phyloP scores from a whole-genome alignment of 176 grass and related monocot species.

The Stipa capillata region DNA sequence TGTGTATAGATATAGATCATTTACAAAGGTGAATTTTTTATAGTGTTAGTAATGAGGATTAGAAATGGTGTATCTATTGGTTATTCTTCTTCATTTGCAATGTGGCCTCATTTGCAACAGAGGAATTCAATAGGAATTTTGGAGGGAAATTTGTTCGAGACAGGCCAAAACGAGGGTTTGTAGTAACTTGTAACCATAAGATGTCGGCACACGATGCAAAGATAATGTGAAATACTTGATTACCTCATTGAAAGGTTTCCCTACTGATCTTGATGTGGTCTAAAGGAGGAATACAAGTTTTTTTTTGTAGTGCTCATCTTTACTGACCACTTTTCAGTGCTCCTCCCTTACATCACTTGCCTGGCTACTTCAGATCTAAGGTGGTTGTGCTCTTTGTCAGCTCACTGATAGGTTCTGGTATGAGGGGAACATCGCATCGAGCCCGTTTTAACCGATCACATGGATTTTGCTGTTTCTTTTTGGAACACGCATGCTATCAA shows the following conservation, averaged over 20 bases:
- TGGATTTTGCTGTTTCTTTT: not conserved
- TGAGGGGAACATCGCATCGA: not conserved
- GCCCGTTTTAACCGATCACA: not conserved
- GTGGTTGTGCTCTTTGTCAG: not conserved
- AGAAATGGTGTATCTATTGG: not conserved
- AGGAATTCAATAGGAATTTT: not conserved
- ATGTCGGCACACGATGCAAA: not conserved
- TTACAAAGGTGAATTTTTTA: not conserved
- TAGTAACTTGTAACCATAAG: not conserved
- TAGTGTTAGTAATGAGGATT: not conserved
- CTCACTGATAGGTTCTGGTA: not conserved
- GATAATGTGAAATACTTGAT: not conserved
- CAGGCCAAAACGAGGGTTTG: not conserved
- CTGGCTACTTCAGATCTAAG: not conserved
- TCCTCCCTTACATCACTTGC: not conserved
- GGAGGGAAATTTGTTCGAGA: not conserved
- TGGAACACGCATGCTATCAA: not conserved
- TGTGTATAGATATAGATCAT: conserved; percentile 4
- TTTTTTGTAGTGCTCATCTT: conserved; percentile 13
- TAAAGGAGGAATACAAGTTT: not conserved
- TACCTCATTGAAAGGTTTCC: not conserved
- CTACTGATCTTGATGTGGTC: not conserved
- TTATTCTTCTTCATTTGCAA: not conserved
- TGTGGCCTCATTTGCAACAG: not conserved
- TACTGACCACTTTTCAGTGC: not conserved